Evolutionary conservation across 2,329 filamentous ascomycete species (phyloP).

Genomic region (Chalaropsis thielavioides): DNA sequence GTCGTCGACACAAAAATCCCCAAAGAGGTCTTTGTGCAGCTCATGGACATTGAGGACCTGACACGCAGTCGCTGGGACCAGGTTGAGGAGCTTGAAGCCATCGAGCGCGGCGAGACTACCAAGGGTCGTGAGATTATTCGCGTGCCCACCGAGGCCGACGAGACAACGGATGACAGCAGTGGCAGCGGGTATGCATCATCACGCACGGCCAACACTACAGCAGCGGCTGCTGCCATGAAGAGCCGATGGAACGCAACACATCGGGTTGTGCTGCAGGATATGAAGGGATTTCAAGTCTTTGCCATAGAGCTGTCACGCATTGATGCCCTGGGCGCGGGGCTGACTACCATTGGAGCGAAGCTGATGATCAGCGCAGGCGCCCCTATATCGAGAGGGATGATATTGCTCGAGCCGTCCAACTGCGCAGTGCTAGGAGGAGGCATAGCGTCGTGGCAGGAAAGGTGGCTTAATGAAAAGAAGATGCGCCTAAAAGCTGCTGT

Average conservation of each 20-base stretch:
- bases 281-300: slow-evolving; percentile 50
- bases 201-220: background rate
- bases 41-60: slow-evolving; percentile 77
- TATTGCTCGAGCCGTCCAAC: slow-evolving; percentile 59
- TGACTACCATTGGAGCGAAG: slow-evolving; percentile 65
- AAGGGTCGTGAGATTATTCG: slow-evolving; percentile 71
- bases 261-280: slow-evolving; percentile 71
- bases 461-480: slow-evolving; percentile 61
- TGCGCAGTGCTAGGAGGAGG: slow-evolving; percentile 74
- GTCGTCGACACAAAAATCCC: slow-evolving; percentile 42
- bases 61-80: slow-evolving; percentile 71
- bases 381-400: slow-evolving; percentile 56
- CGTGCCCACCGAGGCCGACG: slow-evolving; percentile 33
- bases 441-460: slow-evolving; percentile 64
- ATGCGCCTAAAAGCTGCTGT: slow-evolving; percentile 49
- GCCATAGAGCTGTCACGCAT: slow-evolving; percentile 58
- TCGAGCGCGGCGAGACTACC: slow-evolving; percentile 57
- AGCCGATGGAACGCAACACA: slow-evolving; percentile 45
- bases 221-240: slow-evolving; percentile 18
- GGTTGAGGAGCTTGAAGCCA: slow-evolving; percentile 63
- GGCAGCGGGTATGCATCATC: slow-evolving; percentile 15
- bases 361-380: slow-evolving; percentile 52
- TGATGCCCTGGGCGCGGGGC: slow-evolving; percentile 48
- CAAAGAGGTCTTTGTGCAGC: slow-evolving; percentile 58
- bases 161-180: slow-evolving; percentile 30